A percentile compares a stretch with the other conserved stretches of the same genome.
Conservation (phyloP, 805 yeast genomes). For the Lipomyces japonicus region DNA sequence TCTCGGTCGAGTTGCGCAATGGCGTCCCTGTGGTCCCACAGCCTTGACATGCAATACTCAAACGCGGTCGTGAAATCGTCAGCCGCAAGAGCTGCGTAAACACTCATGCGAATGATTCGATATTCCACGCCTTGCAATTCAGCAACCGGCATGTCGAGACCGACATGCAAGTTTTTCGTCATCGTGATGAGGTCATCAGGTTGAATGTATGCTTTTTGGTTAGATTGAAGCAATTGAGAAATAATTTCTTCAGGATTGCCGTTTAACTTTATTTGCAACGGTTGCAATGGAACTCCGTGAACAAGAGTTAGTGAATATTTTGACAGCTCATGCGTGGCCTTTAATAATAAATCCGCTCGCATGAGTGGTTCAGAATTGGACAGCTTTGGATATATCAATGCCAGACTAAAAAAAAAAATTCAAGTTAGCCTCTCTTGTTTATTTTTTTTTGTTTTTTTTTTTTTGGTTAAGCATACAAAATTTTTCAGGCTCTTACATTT, state of each 20-base stretch:
- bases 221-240: conserved; percentile 34
- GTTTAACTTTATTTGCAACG: conserved; percentile 31
- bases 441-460: no score
- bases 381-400: conserved; percentile 19
- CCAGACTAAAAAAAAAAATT: conserved; percentile 11
- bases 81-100: conserved; percentile 63
- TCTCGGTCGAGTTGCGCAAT: conserved; percentile 34
- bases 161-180: conserved; percentile 11
- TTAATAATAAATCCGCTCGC: conserved; percentile 29
- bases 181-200: conserved; percentile 29
- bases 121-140: conserved; percentile 11
- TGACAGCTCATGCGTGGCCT: conserved; percentile 34
- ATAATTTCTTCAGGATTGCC: conserved; percentile 33
- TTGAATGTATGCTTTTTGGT: conserved; percentile 34
- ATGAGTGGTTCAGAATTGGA: conserved; percentile 14
- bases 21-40: conserved; percentile 20
- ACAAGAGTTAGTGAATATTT: conserved; percentile 33
- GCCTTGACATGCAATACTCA: conserved; percentile 33
- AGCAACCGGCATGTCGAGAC: conserved; percentile 7
- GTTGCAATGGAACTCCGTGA: conserved; percentile 33
- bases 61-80: conserved; percentile 60
- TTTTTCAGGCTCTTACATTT: conserved; percentile 18
- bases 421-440: no score
- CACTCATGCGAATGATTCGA: conserved; percentile 43
- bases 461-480: no score